phyloP scores from a whole-genome alignment of 2,329 filamentous ascomycete species.

The Fusarium keratoplasticum region DNA sequence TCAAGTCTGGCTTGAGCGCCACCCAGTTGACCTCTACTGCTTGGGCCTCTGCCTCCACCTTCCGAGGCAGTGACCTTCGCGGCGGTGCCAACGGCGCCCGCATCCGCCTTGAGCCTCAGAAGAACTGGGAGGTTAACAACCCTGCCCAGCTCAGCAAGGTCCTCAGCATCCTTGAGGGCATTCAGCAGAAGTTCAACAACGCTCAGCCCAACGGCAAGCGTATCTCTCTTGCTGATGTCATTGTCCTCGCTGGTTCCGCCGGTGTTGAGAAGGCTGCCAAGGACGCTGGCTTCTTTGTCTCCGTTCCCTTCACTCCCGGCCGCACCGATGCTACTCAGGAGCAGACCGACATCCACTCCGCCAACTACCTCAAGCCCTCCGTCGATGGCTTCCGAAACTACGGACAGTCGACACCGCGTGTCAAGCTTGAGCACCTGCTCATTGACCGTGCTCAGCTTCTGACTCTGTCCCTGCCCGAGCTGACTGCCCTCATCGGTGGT shows the following conservation, averaged over 20 bases:
- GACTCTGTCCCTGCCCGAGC: conserved; percentile 75
- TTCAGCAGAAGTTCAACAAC: conserved; percentile 76
- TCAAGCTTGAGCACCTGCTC: conserved; percentile 75
- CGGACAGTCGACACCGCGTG: conserved; percentile 70
- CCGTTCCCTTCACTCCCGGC: conserved; percentile 79
- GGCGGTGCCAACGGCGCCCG: conserved; percentile 85
- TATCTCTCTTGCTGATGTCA: conserved; percentile 80
- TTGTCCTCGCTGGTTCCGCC: conserved; percentile 78
- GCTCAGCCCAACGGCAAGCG: conserved; percentile 67
- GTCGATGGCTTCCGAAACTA: conserved; percentile 86
- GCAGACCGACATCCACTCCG: conserved; percentile 75
- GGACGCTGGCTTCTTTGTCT: conserved; percentile 58
- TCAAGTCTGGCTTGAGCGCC: conserved; percentile 69
- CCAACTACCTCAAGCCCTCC: conserved; percentile 73
- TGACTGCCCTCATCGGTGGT: conserved; percentile 78
- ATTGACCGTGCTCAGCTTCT: conserved; percentile 79
- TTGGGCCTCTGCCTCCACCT: conserved; percentile 78
- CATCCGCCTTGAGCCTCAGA: conserved; percentile 78
- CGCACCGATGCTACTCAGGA: conserved; percentile 78
- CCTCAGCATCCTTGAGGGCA: conserved; percentile 68
- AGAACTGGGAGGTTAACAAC: conserved; percentile 81
- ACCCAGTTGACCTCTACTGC: conserved; percentile 73
- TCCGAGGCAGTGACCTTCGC: conserved; percentile 82
- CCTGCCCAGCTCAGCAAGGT: conserved; percentile 72
- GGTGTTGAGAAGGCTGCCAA: conserved; percentile 80